Evolutionary conservation across 768 basidiomycete genomes (phyloP), one percentile per base, ranked within the genome.

Genomic region (Pleurotus platypus): DNA sequence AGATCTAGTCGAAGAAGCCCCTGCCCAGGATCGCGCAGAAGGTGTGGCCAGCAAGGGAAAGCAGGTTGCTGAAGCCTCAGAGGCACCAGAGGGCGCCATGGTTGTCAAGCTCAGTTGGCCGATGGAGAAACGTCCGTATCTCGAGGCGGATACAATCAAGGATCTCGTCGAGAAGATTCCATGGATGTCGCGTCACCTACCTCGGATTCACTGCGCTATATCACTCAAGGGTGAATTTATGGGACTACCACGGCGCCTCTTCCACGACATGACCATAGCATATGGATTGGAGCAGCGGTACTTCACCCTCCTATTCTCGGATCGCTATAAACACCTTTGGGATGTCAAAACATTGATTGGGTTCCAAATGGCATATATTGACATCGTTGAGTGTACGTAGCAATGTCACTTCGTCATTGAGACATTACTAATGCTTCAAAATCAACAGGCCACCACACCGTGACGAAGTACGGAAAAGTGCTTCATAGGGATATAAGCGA

Each of bases 401-500:
- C 20, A 20, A 20, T 20, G 20, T 20, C 20, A 20, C 20, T 20
- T 20, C 20, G 20, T 20, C 20, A 20, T 20, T 20, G 20, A 20
- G 20, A 20, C 20, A 20, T 20, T 20, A 20, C 20, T 20, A 20
- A 20, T 20, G 20, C 20, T 20, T 20, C 20, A 20, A 20, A 20
- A 20, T 20, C 20, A 20, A 20, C 20, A 69, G 70, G 65, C 37
- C 69, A 70, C 48, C 60, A 64, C 49, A 60, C 61, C 40, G 64
- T 64, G 0, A 67, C 61, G 42, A 49, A 39, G 3, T 57, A 53
- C 18, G 64, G 61, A 2, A 49, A 57, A 3, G 60, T 71, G n/a
- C 55, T 74, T 18, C 69, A 74, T 57, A 57, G 66, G 35, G 66
- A 74, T 54, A 53, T 73, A 49, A 69, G 72, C 58, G 62, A 66